These are phyloP conservation scores for Metschnikowia proteae DNA, from an alignment of 805 yeast genomes.

Conservation along the genomic window DNA sequence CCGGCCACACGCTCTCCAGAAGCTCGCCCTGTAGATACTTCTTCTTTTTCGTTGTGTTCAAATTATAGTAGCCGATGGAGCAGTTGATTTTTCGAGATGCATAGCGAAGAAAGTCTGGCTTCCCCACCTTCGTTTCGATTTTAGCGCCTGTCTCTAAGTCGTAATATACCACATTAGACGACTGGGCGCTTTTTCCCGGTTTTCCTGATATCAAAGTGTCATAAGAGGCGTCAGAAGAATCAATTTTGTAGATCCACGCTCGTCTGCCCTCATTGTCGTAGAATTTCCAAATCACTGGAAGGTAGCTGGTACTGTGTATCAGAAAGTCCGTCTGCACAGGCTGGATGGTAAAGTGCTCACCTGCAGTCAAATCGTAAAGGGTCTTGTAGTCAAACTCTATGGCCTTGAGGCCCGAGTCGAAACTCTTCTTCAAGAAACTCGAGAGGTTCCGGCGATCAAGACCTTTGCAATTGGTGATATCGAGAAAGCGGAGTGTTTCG, in stretches of 20 bases:
- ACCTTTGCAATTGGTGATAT: conserved; percentile 59
- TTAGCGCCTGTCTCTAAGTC: conserved; percentile 64
- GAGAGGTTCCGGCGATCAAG: conserved; percentile 54
- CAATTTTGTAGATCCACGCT: conserved; percentile 67
- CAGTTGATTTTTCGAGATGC: conserved; percentile 54
- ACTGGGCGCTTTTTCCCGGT: conserved; percentile 7
- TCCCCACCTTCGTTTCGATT: conserved; percentile 42
- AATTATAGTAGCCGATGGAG: conserved; percentile 48
- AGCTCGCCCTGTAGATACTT: conserved; percentile 27
- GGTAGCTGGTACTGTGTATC: conserved; percentile 19
- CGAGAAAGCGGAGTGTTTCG: conserved; percentile 50
- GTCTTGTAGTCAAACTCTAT: conserved; percentile 63
- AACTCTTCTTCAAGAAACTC: conserved; percentile 26
- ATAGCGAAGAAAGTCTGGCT: conserved; percentile 49
- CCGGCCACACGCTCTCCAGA: conserved; percentile 47
- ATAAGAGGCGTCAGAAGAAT: conserved; percentile 30
- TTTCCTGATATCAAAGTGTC: conserved; percentile 21
- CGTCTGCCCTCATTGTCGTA: conserved; percentile 69
- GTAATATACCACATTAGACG: conserved; percentile 49
- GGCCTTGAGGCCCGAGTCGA: conserved; percentile 42
- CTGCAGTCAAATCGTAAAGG: conserved; percentile 47
- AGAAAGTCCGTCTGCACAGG: conserved; percentile 29
- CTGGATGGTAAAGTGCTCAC: conserved; percentile 28
- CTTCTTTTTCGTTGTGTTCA: conserved; percentile 31
- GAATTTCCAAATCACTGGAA: conserved; percentile 45